Base-by-base conservation (phyloP, 441 rosid genomes). In the Euphorbia schlechtendalii region DNA sequence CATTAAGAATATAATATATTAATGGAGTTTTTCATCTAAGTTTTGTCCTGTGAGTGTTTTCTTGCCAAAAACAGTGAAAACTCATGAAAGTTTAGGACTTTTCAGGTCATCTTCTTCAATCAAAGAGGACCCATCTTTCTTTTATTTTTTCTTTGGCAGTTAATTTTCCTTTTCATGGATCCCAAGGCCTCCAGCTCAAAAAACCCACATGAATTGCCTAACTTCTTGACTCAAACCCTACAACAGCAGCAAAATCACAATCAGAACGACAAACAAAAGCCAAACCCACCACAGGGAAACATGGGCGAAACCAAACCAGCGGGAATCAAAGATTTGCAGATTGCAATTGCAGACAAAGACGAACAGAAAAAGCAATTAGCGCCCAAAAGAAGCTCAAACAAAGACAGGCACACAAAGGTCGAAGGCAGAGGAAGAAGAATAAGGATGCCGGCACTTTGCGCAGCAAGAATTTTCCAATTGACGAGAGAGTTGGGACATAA, bases 401-500 rank as follows among this genome's bases (percentile, higher is more conserved):
- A 90, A 71, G 98, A 92, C 81, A 81, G 96, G 40, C 97, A 92
- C 77, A 92, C 89, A 43, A 92, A 92, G 72, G 98, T 92, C 25
- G 98, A 92, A 79, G 98, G 98, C 3, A 74, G 97, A 65, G 98
- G 98, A 24, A 77, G 98, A 43, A 82, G 98, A 66, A 90, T 92
- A 53, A 78, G 98, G 90, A 92, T 90, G 98, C 98, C 97, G 21
- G 98, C 98, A 17, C 78, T 90, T 17, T 92, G 98, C 69, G 98
- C 98, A 0, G 97, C 98, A 32, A 81, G 98, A 81, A 89, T 92
- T 69, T 92, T 92, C 61, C 98, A 92, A 60, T 78, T 90, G 76
- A 92, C 98, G 51, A 84, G 98, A 61, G 98, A 92, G 81, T 80
- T 92, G 81, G 97, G 97, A 67, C 98, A 92, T 69, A 92, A 89